phyloP scores from a whole-genome alignment of 164 flowering plant genomes.

The Litsea cubeba region DNA sequence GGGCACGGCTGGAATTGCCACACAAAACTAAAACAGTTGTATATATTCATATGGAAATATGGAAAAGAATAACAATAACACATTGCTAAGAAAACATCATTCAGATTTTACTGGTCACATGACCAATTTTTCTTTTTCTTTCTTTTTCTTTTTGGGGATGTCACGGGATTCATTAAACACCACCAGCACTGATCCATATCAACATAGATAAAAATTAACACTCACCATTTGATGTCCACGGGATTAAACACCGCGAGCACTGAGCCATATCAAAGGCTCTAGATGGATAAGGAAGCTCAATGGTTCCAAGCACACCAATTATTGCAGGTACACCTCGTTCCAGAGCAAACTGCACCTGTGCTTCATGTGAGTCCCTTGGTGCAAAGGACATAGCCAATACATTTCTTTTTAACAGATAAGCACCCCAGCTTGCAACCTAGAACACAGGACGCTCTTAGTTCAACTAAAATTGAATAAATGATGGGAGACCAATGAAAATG shows the following conservation, averaged over 20 bases:
- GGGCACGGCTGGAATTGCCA: no score
- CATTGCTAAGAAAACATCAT: not conserved
- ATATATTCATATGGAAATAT: not conserved
- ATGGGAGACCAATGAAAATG: not conserved
- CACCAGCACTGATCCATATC: not conserved
- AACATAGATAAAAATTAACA: not conserved
- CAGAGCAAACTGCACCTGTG: conserved; percentile 92
- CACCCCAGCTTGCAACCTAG: conserved; percentile 98
- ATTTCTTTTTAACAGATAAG: conserved; percentile 80
- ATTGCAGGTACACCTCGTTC: conserved; percentile 95
- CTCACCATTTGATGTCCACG: conserved; percentile 81
- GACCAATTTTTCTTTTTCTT: no score
- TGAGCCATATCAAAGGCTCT: conserved; percentile 98
- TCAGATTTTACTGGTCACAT: no score
- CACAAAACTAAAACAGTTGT: not conserved
- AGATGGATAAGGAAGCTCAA: conserved; percentile 78
- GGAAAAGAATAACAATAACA: not conserved
- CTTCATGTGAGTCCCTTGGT: conserved; percentile 90
- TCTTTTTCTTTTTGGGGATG: not conserved
- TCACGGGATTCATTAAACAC: not conserved
- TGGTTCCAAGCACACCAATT: conserved; percentile 85
- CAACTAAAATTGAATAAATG: conserved; percentile 3
- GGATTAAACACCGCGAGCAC: conserved; percentile 87
- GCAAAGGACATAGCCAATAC: conserved; percentile 93
- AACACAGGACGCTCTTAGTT: conserved; percentile 8